Evolutionary conservation across 202 grass and related monocot genomes (phyloP), one percentile per base, ranked within the genome.

Genomic region (Hordeum pubiflorum): DNA sequence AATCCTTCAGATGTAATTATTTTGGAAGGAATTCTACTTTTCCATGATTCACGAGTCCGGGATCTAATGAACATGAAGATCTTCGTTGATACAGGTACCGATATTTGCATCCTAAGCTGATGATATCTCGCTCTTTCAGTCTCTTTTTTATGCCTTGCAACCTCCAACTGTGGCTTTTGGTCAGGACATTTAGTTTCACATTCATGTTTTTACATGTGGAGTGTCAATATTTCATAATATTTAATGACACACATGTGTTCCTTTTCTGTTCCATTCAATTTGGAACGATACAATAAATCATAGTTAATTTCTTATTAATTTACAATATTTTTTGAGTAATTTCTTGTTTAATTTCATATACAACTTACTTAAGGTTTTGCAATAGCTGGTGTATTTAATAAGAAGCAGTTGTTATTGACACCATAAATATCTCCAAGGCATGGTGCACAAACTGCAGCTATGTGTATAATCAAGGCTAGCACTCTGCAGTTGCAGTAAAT

Each of bases 1-100:
- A 98, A 98, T 81, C 92, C 88, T 83, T 94, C 92, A 20, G 92
- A 95, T 86, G 95, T 98, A 33, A 97, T 97, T 75, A 97, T 97
- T 91, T 86, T 97, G 81, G 91, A 97, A 82, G 92, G 95, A 55
- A 98, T 98, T 93, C 81, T 98, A 59, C 84, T 95, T 58, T 95
- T 98, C 75, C 95, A 98, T 83, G 95, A 98, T 84, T 90, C 92
- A 17, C 95, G 86, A 67, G 82, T 95, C 33, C 85, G 95, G 34
- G 84, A 93, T 76, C 78, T 98, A 81, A 93, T 98, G 95, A 93
- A 92, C 76, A 93, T 98, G 92, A 98, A 98, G 86, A 98, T 98
- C 66, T 98, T 98, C 52, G 92, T 98, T 75, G 92, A 98, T 83
- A 88, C 95, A 88, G 92, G 95, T 98, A 89, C 24, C 3, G 12